Evolutionary conservation across 2,329 filamentous ascomycete genomes (phyloP).

Genomic region (Diplocarpon mali): DNA sequence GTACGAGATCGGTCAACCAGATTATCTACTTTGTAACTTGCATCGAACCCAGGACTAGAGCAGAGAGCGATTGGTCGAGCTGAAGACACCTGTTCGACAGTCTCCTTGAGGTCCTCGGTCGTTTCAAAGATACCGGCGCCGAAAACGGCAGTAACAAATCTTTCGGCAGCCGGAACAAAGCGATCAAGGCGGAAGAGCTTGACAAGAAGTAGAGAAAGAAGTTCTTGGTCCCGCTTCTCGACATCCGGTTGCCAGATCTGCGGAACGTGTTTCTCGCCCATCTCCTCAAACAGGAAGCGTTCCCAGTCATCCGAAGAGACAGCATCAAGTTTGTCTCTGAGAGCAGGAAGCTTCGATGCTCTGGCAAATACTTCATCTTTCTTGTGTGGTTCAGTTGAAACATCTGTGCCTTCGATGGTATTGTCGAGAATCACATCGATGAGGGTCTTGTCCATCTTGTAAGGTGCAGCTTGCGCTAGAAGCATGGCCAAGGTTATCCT

Average conservation of each 20-base stretch:
- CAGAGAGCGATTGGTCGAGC: conserved; percentile 82
- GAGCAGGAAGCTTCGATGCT: conserved; percentile 56
- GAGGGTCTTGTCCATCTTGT: conserved; percentile 82
- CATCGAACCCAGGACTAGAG: conserved; percentile 93
- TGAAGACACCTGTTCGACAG: conserved; percentile 73
- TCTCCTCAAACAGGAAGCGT: conserved; percentile 71
- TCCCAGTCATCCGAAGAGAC: conserved; percentile 60
- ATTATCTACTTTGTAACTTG: conserved; percentile 96
- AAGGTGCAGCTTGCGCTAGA: conserved; percentile 89
- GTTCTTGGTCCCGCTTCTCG: conserved; percentile 59
- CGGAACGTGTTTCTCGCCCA: conserved; percentile 77
- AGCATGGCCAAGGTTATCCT: conserved; percentile 90
- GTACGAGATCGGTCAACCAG: conserved; percentile 76
- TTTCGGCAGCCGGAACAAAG: conserved; percentile 84
- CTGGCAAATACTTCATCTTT: conserved; percentile 58
- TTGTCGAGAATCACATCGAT: conserved; percentile 81
- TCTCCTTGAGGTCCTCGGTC: conserved; percentile 74
- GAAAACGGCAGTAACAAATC: conserved; percentile 81
- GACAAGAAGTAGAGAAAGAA: conserved; percentile 77
- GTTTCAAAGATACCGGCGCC: conserved; percentile 73
- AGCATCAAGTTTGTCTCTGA: conserved; percentile 61
- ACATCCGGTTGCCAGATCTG: conserved; percentile 57
- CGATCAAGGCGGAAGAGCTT: conserved; percentile 94
- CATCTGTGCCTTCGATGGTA: conserved; percentile 62
- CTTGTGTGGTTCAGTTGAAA: conserved; percentile 56